Evolutionary conservation across 345 rosid species (phyloP), one percentile per base, ranked within the genome.

Genomic region (Abelmoschus esculentus): DNA sequence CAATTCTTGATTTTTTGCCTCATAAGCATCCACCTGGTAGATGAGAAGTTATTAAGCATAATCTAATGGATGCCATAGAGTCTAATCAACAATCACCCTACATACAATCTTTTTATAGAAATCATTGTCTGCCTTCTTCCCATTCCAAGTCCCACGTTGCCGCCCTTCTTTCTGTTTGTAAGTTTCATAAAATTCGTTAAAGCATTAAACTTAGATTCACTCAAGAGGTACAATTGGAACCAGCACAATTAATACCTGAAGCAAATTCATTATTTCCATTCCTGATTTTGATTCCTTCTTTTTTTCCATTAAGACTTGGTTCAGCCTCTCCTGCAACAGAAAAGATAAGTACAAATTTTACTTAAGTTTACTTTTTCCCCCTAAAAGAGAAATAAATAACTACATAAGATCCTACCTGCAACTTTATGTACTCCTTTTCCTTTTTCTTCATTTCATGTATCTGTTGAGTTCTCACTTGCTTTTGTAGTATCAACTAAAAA

Each of bases 131-230:
- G 96, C 65, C 78, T 95, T 95, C 92, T 90, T 95, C 78, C 96
- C 99, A n/a, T 82, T 95, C 99, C 99, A 95, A 50, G 98, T 95
- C 70, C 97, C 99, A 44, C 98, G 96, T 38, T 91, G 99, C 66
- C 96, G 83, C 50, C 99, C 96, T 88, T 95, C 99, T 87, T 91
- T 95, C 99, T 95, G 84, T 67, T 67, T 44, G 71, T 29, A 68
- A 17, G 73, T 40, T 17, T 77, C 69, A 76, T 36, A 50, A 70
- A 75, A 38, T n/a, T 11, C 19, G 29, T 66, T 58, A 74, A 13
- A 1, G 19, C 7, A 67, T 15, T 64, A 67, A 42, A 36, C 28
- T 60, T 54, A 40, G 44, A 57, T 13, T 71, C 36, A 15, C 34
- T 67, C 42, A 56, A 15, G 32, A 32, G 12, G 14, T 36, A 61